Evolutionary conservation across 2,329 filamentous ascomycete genomes (phyloP).

Genomic region (Cercospora canescens): DNA sequence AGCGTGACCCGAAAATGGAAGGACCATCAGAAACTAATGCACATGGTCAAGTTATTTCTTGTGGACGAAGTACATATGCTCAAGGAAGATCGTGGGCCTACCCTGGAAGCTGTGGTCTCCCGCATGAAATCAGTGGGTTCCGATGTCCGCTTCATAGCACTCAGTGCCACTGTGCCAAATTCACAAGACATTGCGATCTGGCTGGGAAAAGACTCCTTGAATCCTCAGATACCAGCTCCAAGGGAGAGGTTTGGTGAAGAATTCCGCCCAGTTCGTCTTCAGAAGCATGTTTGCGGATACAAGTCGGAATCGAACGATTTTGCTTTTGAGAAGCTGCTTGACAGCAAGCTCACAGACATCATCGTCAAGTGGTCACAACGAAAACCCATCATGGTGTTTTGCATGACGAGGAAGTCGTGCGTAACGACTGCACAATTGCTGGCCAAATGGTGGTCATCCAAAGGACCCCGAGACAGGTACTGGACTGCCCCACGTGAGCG

Average conservation of each 20-base stretch:
- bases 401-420: constrained; percentile 72
- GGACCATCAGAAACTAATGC: constrained; percentile 73
- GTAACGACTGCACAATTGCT: constrained; percentile 67
- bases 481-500: constrained; percentile 62
- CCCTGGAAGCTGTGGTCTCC: constrained; percentile 79
- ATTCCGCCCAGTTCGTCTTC: constrained; percentile 74
- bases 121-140: constrained; percentile 81
- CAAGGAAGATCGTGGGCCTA: constrained; percentile 76
- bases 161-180: constrained; percentile 84
- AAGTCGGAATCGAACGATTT: constrained; percentile 68
- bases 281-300: constrained; percentile 76
- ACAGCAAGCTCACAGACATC: constrained; percentile 63
- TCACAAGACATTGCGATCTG: constrained; percentile 76
- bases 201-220: constrained; percentile 67
- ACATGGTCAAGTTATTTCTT: constrained; percentile 74
- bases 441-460: constrained; percentile 63
- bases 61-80: constrained; percentile 89
- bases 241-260: constrained; percentile 75
- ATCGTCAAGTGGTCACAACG: constrained; percentile 65
- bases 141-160: constrained; percentile 74
- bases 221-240: constrained; percentile 62
- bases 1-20: constrained; percentile 86
- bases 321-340: constrained; percentile 70
- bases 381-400: constrained; percentile 84
- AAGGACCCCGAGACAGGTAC: constrained; percentile 52